phyloP scores from a whole-genome alignment of 306 rosid species.

The Ormosia semicastrata region DNA sequence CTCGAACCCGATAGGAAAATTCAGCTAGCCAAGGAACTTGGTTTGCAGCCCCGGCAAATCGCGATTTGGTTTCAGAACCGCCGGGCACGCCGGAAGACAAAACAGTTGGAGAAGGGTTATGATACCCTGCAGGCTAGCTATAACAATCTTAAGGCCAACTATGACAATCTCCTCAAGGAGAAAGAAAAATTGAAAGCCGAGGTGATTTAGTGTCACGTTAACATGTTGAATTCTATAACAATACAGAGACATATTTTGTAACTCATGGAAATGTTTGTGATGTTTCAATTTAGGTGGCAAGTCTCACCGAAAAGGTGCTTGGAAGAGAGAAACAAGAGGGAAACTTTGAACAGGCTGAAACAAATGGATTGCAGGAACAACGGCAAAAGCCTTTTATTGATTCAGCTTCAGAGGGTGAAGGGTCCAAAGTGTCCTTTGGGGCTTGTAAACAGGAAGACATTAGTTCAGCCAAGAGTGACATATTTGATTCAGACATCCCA shows the following conservation, averaged over 20 bases:
- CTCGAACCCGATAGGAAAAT: constrained; percentile 80
- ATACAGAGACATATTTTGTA: background rate
- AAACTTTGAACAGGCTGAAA: constrained; percentile 30
- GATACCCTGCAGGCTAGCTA: constrained; percentile 51
- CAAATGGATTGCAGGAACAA: constrained; percentile 37
- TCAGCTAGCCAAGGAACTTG: constrained; percentile 71
- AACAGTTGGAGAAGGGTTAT: constrained; percentile 79
- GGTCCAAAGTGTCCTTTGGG: constrained; percentile 49
- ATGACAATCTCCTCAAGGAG: constrained; percentile 59
- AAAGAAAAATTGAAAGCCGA: constrained; percentile 58
- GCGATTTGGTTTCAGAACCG: constrained; percentile 99
- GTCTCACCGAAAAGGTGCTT: constrained; percentile 49
- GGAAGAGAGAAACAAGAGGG: constrained; percentile 39
- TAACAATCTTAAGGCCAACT: constrained; percentile 52
- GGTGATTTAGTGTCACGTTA: constrained; percentile 32
- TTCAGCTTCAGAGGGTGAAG: constrained; percentile 51
- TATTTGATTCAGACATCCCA: constrained; percentile 69
- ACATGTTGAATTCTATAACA: background rate
- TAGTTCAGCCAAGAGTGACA: constrained; percentile 65
- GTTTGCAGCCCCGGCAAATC: constrained; percentile 89
- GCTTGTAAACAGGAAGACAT: constrained; percentile 58
- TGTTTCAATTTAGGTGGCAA: constrained; percentile 45
- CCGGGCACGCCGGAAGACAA: constrained; percentile 80
- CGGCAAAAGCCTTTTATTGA: constrained; percentile 27
- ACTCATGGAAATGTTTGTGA: too few species aligned